Base-by-base conservation (phyloP, 2,329 filamentous ascomycete species). In the Nemania diffusa region DNA sequence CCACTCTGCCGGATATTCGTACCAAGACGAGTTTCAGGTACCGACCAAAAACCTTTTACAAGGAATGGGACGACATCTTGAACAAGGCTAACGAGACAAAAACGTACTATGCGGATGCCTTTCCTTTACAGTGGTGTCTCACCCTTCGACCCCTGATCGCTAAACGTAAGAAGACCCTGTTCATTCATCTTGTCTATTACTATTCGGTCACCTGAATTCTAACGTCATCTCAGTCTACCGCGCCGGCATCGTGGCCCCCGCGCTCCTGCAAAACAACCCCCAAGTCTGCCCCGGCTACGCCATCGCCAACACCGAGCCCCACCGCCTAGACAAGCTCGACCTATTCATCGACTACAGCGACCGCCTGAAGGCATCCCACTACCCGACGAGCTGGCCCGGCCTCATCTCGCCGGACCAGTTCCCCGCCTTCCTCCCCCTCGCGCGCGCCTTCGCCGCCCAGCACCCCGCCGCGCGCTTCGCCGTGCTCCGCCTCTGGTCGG, bases 401-500 rank as follows among this genome's bases (percentile, higher is more conserved):
- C 79, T 81, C 0, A 55, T 74, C 26, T n/a, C 20, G 9, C 72
- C 73, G 3, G 68, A 72, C 29, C 69, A 75, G 3, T 76, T 79
- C 61, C 75, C 78, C 32, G 73, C 71, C 5, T 71, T 84, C 20
- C 72, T 81, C 2, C 68, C 67, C 0, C 69, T 68, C 1, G 80
- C 79, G 5, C 73, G 70, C 22, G 57, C 57, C 5, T 82, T 81
- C 71, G 71, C 74, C 2, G 62, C 63, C 7, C 52, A 69, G 56
- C 60, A 74, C 29, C 26, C 24, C 13, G 20, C 26, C 6, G 61
- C 81, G 15, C 73, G 74, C 5, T 85, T 85, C 72, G 78, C 82
- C 0, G 65, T 84, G 15, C 76, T 85, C 1, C 76, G 81, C 5
- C 68, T 85, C 52, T 85, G 82, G 83, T 81, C 80, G 8, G 79